Evolutionary conservation across 2,329 filamentous ascomycete species (phyloP).

Genomic region (Cladobotryum protrusum): DNA sequence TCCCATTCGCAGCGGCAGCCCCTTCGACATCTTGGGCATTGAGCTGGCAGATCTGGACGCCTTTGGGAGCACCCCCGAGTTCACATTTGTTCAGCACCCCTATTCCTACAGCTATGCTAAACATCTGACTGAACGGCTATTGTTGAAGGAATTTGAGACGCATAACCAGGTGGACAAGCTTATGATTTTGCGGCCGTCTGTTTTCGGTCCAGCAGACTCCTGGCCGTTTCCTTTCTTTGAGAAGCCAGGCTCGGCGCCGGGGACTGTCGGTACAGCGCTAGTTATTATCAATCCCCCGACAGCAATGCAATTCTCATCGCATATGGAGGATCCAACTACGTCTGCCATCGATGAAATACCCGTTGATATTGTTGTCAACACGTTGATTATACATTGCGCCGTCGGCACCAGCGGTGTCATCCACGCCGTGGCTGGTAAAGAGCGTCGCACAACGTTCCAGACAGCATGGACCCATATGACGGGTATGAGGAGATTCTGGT

Average conservation of each 20-base stretch:
- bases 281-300: not conserved
- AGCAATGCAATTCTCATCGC: not conserved
- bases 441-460: not conserved
- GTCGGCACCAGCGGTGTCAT: not conserved
- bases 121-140: not conserved
- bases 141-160: not conserved
- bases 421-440: not conserved
- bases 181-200: not conserved
- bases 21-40: not conserved
- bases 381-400: not conserved
- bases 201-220: not conserved
- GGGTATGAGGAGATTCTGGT: not conserved
- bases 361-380: not conserved
- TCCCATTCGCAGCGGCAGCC: not conserved
- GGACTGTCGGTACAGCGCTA: not conserved
- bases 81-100: not conserved
- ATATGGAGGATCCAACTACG: not conserved
- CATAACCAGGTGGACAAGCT: not conserved
- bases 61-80: constrained; percentile 1
- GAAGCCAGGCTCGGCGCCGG: not conserved
- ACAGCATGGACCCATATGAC: not conserved
- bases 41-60: not conserved
- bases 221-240: not conserved
- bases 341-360: not conserved
- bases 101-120: constrained; percentile 2